phyloP scores from a whole-genome alignment of 495 filamentous ascomycete genomes.

The Parathielavia appendiculata region DNA sequence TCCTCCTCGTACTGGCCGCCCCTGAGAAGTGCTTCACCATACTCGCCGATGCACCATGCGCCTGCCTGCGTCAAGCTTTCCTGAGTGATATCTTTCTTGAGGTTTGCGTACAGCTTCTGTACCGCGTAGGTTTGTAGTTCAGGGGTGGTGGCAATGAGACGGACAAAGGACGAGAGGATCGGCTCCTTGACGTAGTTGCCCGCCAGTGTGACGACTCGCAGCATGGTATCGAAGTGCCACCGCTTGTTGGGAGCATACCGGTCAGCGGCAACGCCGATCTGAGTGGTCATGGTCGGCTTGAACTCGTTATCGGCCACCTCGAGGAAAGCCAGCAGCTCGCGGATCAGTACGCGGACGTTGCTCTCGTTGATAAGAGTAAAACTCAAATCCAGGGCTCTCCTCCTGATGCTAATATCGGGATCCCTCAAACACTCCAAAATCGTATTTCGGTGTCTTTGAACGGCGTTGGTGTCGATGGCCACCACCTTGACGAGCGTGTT shows the following conservation, averaged over 20 bases:
- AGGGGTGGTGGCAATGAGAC: conserved; percentile 88
- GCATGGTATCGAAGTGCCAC: conserved; percentile 97
- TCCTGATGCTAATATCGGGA: conserved; percentile 96
- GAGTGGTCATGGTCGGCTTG: conserved; percentile 93
- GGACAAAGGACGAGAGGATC: conserved; percentile 92
- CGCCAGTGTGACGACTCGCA: conserved; percentile 88
- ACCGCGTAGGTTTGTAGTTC: conserved; percentile 95
- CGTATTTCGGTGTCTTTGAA: conserved; percentile 94
- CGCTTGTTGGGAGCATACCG: conserved; percentile 92
- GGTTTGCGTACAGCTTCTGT: conserved; percentile 82
- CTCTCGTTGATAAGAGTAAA: conserved; percentile 96
- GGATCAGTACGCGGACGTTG: conserved; percentile 87
- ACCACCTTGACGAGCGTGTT: conserved; percentile 98
- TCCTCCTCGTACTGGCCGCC: conserved; percentile 95
- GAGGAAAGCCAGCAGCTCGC: conserved; percentile 88
- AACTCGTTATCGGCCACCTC: conserved; percentile 98
- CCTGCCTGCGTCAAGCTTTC: conserved; percentile 90
- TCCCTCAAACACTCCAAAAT: conserved; percentile 94
- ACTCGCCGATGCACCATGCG: conserved; percentile 98
- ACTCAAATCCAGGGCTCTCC: conserved; percentile 89
- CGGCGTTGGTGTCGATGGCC: conserved; percentile 94
- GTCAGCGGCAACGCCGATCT: conserved; percentile 95
- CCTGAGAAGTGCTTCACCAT: conserved; percentile 77
- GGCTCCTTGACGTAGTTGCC: conserved; percentile 97
- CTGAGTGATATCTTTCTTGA: conserved; percentile 96